phyloP scores from a whole-genome alignment of 352 stramenopile species.

The Salisapilia sapeloensis region DNA sequence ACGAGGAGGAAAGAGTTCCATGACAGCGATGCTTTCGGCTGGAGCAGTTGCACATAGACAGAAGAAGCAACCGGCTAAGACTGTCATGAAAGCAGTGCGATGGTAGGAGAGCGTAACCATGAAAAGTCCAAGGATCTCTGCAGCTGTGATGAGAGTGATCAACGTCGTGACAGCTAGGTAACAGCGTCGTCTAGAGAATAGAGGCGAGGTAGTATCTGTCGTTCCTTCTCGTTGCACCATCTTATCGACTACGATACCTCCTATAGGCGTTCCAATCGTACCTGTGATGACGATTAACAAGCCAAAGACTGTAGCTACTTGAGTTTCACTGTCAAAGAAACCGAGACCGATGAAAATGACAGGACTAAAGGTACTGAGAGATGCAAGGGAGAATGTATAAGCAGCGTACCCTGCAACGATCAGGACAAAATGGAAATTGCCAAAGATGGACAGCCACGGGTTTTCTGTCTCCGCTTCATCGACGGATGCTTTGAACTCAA shows the following conservation, averaged over 20 bases:
- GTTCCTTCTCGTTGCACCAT: conserved; percentile 15
- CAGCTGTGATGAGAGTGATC: conserved; percentile 41
- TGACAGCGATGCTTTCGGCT: conserved; percentile 72
- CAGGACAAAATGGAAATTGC: conserved; percentile 53
- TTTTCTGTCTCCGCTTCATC: conserved; percentile 8
- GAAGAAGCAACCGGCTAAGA: conserved; percentile 53
- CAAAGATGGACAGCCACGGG: conserved; percentile 54
- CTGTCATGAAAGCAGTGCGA: conserved; percentile 37
- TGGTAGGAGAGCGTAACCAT: conserved; percentile 38
- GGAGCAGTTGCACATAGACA: conserved; percentile 62
- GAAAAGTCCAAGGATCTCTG: conserved; percentile 30
- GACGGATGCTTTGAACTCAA: conserved; percentile 1
- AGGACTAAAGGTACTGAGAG: conserved; percentile 75
- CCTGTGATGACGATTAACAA: conserved; percentile 63
- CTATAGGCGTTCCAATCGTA: conserved; percentile 77
- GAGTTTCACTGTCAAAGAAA: conserved; percentile 72
- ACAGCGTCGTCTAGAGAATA: conserved; percentile 20
- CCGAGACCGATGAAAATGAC: conserved; percentile 81
- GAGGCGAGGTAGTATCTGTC: too few relatives aligned
- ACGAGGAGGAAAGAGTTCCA: conserved; percentile 79
- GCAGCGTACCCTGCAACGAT: conserved; percentile 69
- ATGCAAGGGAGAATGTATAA: conserved; percentile 78
- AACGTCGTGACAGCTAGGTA: conserved; percentile 45
- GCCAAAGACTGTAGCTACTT: conserved; percentile 79
- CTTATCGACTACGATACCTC: conserved; percentile 59